phyloP scores from a whole-genome alignment of 2,329 filamentous ascomycete species.

The Arthrobotrys iridis region DNA sequence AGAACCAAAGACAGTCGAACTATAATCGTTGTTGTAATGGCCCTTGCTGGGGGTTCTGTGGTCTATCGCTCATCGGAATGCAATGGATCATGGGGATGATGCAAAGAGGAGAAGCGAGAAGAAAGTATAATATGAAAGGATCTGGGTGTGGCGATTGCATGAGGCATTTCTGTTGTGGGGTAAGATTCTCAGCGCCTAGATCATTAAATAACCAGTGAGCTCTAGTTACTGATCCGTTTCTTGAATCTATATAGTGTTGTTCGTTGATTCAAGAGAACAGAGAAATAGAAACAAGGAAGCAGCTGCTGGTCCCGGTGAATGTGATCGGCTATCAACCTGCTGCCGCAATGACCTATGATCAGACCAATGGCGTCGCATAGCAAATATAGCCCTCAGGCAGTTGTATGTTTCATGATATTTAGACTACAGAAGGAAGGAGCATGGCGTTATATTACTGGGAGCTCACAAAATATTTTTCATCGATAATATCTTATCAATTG shows the following conservation, averaged over 20 bases:
- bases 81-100: conserved; percentile 65
- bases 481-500: too few species aligned
- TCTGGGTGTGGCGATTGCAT: conserved; percentile 66
- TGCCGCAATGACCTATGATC: not conserved
- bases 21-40: conserved; percentile 46
- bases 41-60: conserved; percentile 61
- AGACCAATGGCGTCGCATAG: not conserved
- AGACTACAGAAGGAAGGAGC: too few species aligned
- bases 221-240: not conserved
- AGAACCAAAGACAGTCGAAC: not conserved
- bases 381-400: too few species aligned
- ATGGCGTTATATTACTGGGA: too few species aligned
- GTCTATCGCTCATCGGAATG: conserved; percentile 58
- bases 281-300: conserved; percentile 14
- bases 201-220: not conserved
- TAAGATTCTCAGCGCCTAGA: not conserved
- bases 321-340: not conserved
- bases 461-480: too few species aligned
- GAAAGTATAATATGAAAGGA: conserved; percentile 68
- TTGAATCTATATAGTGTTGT: conserved; percentile 64
- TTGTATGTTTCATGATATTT: too few species aligned
- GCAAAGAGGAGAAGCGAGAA: conserved; percentile 67
- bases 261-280: conserved; percentile 68
- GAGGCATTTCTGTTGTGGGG: conserved; percentile 66
- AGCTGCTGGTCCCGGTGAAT: conserved; percentile 9